These are phyloP conservation scores for Davidsoniella neocaledoniae DNA, from an alignment of 2,329 filamentous ascomycete species.

Conservation along the genomic window DNA sequence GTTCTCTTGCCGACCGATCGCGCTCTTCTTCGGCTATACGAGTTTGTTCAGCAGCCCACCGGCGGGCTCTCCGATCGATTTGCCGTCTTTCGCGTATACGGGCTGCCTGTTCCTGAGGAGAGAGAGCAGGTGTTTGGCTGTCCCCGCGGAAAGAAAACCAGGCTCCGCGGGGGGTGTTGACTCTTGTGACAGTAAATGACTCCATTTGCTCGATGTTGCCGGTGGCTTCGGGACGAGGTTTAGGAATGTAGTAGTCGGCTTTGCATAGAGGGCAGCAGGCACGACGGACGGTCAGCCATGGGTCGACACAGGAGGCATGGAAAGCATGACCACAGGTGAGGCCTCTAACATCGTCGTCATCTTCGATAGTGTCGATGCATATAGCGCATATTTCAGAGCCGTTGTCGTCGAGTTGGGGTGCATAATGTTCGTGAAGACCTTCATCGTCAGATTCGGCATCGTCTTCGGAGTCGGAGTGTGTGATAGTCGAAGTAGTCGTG, in stretches of 20 bases:
- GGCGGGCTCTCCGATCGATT: constrained; percentile 7
- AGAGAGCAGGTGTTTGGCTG: constrained; percentile 20
- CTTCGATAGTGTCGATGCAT: constrained; percentile 84
- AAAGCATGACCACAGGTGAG: constrained; percentile 95
- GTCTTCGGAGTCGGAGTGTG: constrained; percentile 13
- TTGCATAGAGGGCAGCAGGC: constrained; percentile 97
- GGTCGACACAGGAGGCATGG: constrained; percentile 88
- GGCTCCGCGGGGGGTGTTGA: constrained; percentile 29
- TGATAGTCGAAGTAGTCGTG: background rate
- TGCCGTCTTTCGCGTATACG: constrained; percentile 8
- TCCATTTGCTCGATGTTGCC: constrained; percentile 16
- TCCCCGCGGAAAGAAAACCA: constrained; percentile 22
- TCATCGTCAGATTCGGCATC: constrained; percentile 41
- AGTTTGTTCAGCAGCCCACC: constrained; percentile 5
- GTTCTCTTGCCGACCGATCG: constrained; percentile 5
- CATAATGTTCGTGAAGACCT: constrained; percentile 70
- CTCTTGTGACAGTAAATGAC: constrained; percentile 25
- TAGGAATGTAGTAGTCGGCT: constrained; percentile 91
- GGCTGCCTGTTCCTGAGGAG: constrained; percentile 6
- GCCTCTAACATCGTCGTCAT: constrained; percentile 88
- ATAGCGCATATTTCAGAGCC: constrained; percentile 92
- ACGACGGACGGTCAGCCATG: constrained; percentile 85
- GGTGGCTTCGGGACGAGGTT: constrained; percentile 48
- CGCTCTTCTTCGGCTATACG: constrained; percentile 8
- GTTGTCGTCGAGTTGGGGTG: constrained; percentile 62